Evolutionary conservation across 2,329 filamentous ascomycete genomes (phyloP), one percentile per base, ranked within the genome.

Genomic region (Camptophora hylomeconis): DNA sequence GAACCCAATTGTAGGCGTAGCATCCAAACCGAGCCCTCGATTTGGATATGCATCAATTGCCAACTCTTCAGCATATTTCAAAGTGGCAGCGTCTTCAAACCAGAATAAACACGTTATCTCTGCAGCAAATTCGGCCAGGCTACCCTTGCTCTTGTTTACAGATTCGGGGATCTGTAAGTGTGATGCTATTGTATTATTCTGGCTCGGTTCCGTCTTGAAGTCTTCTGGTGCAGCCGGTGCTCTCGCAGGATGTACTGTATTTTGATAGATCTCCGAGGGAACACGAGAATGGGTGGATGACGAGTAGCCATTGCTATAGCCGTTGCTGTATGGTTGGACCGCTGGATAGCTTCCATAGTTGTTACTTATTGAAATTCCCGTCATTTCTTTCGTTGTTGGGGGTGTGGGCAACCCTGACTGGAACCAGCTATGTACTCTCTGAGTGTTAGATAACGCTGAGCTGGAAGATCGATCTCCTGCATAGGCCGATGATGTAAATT

Each of bases 91-190:
- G 10, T 79, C 80, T 55, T 95, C 86, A 51, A 95, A 95, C 87
- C 89, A 95, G 59, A 95, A 94, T 9, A 98, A 66, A 49, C 87
- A 94, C 8, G 87, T 92, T 55, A 95, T 81, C 81, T 84, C 72
- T 33, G 83, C 81, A 29, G 82, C 80, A 52, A 92, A 84, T 47
- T 89, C 80, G 7, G 81, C 69, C 41, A 93, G 53, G 47, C 71
- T 86, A 5, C 81, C 80, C 24, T 80, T 79, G 42, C 67, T 73
- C 18, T 74, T 64, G 45, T 76, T 83, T 48, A 92, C 83, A 20
- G 80, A 76, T 24, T 65, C 60, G 5, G 83, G 82, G 21, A 92
- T 75, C 45, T 78, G 72, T 20, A 87, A 61, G 46, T 63, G 61
- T 4, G 61, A 55, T 17, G 59, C 58, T 36, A 63, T 63, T 8